Percentiles rank a stretch among this genome's conserved stretches.
phyloP scores from a whole-genome alignment of 331 rosid genomes.

The Cydonia oblonga region DNA sequence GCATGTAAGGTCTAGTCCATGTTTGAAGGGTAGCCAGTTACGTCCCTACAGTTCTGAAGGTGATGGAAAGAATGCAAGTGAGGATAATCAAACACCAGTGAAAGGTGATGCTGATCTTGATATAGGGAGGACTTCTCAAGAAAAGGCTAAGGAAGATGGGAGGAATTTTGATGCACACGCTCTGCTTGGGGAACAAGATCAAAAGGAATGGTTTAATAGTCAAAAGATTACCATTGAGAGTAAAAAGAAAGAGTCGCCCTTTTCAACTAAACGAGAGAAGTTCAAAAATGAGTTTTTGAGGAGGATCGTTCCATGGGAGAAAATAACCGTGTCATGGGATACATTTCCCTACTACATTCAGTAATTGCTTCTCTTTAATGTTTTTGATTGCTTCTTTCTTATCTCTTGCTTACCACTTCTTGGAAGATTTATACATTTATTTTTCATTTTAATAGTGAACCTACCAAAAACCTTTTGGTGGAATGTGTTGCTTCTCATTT shows the following conservation, averaged over 20 bases:
- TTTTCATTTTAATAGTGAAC: slow-evolving; percentile 36
- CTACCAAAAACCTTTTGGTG: slow-evolving; percentile 61
- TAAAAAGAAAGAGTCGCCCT: slow-evolving; percentile 67
- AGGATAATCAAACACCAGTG: slow-evolving; percentile 49
- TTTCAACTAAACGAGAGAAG: slow-evolving; percentile 61
- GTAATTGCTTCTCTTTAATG: slow-evolving; percentile 34
- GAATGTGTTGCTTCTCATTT: slow-evolving; percentile 89
- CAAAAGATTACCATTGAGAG: slow-evolving; percentile 60
- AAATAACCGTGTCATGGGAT: slow-evolving; percentile 80
- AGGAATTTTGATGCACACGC: slow-evolving; percentile 50
- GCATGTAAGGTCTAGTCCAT: slow-evolving; percentile 17
- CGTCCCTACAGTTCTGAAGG: slow-evolving; percentile 67
- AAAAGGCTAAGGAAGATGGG: slow-evolving; percentile 34
- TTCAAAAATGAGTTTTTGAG: slow-evolving; percentile 68
- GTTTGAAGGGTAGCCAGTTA: slow-evolving; percentile 32
- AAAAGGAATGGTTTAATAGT: slow-evolving; percentile 73
- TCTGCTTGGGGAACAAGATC: slow-evolving; percentile 73
- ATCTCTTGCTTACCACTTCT: not conserved
- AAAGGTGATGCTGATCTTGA: slow-evolving; percentile 39
- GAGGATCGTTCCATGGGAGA: slow-evolving; percentile 94
- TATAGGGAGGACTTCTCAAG: slow-evolving; percentile 33
- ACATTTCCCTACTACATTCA: slow-evolving; percentile 74
- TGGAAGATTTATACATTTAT: not conserved
- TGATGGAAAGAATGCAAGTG: slow-evolving; percentile 71
- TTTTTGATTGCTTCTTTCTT: slow-evolving; percentile 8